Evolutionary conservation across 2,329 filamentous ascomycete species (phyloP), one percentile per base, ranked within the genome.

Genomic region (Exophiala alcalophila): DNA sequence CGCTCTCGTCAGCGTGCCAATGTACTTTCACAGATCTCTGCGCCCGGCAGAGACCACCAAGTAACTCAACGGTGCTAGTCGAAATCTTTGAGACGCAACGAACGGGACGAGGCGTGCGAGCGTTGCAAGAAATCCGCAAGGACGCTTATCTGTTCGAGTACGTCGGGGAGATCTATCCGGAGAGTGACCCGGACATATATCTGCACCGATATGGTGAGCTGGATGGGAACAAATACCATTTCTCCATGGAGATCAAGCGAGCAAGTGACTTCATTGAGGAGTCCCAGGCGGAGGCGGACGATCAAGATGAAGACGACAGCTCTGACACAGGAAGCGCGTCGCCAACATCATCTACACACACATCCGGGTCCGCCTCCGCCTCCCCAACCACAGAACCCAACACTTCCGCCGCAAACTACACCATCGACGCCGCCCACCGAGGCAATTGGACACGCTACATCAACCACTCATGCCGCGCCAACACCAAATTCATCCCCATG

Each of bases 361-460:
- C 28, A 3, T 8, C 2, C n/a, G 5, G 14, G n/a, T 6, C 4
- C 28, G 12, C 28, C 28, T 8, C 15, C 14, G 20, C 32, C 19
- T n/a, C 21, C n/a, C n/a, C n/a, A n/a, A n/a, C n/a, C n/a, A n/a
- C n/a, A n/a, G n/a, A 25, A 25, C 23, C 23, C 23, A 25, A 25
- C n/a, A n/a, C n/a, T 24, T 12, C 5, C n/a, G n/a, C n/a, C n/a
- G n/a, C n/a, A n/a, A 23, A n/a, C 6, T 42, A 27, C 27, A 14
- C 27, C 2, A 12, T 53, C 37, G 50, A 53, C 24, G 21, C 50
- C 8, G 37, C 37, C 5, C 23, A 33, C 16, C 28, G 20, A 19
- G 53, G 53, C 29, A 53, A 54, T 26, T 56, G 53, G 53, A 56
- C 53, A 11, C 32, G 53, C 5, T 56, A 48, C 28, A 44, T 56